These are phyloP conservation scores for Kodamaea leandrae DNA, from an alignment of 805 yeast species.

Conservation along the genomic window DNA sequence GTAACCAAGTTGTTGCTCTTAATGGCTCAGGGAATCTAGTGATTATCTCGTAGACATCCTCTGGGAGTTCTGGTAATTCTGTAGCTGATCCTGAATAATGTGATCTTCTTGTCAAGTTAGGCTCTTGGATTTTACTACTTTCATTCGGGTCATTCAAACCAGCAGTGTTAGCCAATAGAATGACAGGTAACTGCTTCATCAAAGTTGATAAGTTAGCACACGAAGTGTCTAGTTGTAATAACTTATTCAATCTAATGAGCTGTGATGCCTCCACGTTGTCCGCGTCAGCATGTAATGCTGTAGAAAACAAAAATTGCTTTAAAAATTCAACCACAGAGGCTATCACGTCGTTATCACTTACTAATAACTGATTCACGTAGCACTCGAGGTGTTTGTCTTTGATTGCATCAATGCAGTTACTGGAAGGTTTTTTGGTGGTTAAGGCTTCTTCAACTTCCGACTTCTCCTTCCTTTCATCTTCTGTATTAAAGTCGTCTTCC, in stretches of 20 bases:
- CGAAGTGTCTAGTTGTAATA: slow-evolving; percentile 49
- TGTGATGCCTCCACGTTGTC: slow-evolving; percentile 32
- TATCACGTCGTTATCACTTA: slow-evolving; percentile 70
- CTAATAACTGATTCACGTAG: slow-evolving; percentile 55
- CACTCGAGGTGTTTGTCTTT: slow-evolving; percentile 44
- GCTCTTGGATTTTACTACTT: slow-evolving; percentile 8
- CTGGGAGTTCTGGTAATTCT: slow-evolving; percentile 59
- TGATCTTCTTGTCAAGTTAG: slow-evolving; percentile 53
- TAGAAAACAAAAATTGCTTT: slow-evolving; percentile 73
- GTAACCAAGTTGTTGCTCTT: slow-evolving; percentile 92
- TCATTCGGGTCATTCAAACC: slow-evolving; percentile 23
- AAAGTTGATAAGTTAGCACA: slow-evolving; percentile 50
- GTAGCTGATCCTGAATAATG: slow-evolving; percentile 50
- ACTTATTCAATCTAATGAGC: slow-evolving; percentile 43
- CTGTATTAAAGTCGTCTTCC: slow-evolving; percentile 37
- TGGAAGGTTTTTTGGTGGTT: slow-evolving; percentile 15
- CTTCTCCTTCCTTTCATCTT: slow-evolving; percentile 13
- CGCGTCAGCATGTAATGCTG: slow-evolving; percentile 39
- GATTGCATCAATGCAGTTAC: slow-evolving; percentile 41
- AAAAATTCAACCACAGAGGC: slow-evolving; percentile 77
- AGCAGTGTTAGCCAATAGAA: slow-evolving; percentile 41
- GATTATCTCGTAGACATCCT: slow-evolving; percentile 56
- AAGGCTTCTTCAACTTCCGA: slow-evolving; percentile 16
- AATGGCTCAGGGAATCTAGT: slow-evolving; percentile 75
- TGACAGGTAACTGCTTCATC: slow-evolving; percentile 58